Conservation (phyloP, 139 green algal genomes). For the Closterium sp. region DNA sequence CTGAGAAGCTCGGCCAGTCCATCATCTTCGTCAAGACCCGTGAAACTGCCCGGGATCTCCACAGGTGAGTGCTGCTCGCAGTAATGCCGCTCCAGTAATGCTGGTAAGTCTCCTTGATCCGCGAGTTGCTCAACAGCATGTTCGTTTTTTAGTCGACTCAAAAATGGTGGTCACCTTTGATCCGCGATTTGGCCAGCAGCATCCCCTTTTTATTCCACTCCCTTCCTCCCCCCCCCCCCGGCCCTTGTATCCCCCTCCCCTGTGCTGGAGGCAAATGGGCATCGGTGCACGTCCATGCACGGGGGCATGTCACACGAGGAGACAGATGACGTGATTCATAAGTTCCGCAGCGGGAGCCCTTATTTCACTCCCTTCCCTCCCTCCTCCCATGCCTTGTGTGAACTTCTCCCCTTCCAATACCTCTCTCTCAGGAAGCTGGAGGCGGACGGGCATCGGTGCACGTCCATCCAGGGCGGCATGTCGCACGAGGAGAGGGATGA, state of each 20-base stretch:
- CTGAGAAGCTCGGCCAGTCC: constrained; percentile 94
- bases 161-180: no score
- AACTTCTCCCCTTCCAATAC: not conserved
- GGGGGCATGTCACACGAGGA: constrained; percentile 80
- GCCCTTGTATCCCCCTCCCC: no score
- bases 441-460: constrained; percentile 87
- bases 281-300: constrained; percentile 84
- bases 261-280: no score
- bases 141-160: no score
- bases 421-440: constrained; percentile 46
- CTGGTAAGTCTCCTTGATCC: no score
- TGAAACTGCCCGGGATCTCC: constrained; percentile 42
- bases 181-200: not conserved
- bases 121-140: no score
- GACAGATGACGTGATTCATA: constrained; percentile 78
- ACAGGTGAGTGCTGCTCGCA: not conserved
- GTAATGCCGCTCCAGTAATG: no score
- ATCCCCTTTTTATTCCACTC: not conserved
- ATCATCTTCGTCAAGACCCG: constrained; percentile 93
- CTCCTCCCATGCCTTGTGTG: no score
- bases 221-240: not conserved
- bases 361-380: no score
- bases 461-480: constrained; percentile 83
- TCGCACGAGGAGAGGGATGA: constrained; percentile 75
- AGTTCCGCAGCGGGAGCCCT: no score